A percentile compares a stretch with the other conserved stretches of the same genome.
Conservation (phyloP, 441 rosid species). For the Omphalea diandra region DNA sequence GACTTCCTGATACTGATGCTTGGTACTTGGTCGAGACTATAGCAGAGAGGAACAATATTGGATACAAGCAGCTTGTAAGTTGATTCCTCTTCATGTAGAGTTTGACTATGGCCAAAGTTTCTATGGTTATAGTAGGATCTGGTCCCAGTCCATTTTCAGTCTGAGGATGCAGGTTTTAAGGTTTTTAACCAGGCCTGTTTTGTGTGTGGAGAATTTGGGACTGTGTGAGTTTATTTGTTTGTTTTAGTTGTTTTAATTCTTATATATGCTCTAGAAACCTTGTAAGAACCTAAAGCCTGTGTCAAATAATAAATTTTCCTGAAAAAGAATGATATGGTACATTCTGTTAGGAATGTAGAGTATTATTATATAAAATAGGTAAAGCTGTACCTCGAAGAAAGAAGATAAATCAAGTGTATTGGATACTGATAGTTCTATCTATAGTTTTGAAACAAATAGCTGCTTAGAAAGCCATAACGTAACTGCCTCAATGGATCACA, state of each 20-base stretch:
- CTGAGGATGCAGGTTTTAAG: not conserved
- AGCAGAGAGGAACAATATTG: constrained; percentile 88
- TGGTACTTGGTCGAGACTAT: constrained; percentile 95
- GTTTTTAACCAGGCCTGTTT: not conserved
- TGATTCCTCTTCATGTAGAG: constrained; percentile 22
- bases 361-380: no score
- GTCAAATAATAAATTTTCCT: not conserved
- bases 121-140: constrained; percentile 8
- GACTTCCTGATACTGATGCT: constrained; percentile 90
- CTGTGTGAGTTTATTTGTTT: not conserved
- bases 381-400: no score
- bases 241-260: not conserved
- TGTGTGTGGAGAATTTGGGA: not conserved
- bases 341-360: not conserved
- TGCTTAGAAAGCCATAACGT: no score
- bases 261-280: not conserved
- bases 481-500: no score
- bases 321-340: not conserved
- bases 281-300: not conserved
- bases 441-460: no score
- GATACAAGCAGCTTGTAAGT: constrained; percentile 80
- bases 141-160: not conserved
- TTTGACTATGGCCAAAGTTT: constrained; percentile 13
- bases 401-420: no score
- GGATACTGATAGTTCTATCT: no score